These are phyloP conservation scores for Amaranthus palmeri DNA, from an alignment of 148 eudicot species.

Conservation along the genomic window DNA sequence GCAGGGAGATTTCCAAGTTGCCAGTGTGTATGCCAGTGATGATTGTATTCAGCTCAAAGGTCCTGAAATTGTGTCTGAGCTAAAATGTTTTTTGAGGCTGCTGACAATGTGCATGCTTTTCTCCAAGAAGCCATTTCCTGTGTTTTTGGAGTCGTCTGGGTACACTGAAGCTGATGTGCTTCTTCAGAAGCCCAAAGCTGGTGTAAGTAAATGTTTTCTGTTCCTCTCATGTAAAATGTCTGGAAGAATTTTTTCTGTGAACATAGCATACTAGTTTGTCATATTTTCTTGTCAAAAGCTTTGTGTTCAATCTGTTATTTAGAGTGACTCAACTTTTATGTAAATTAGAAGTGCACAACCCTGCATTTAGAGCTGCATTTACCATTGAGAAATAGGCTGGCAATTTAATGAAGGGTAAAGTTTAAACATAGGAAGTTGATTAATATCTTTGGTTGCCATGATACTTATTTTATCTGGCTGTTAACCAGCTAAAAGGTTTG, in stretches of 20 bases:
- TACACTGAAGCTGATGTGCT: constrained; percentile 71
- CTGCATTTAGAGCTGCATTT: background rate
- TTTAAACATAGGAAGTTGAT: background rate
- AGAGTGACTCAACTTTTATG: background rate
- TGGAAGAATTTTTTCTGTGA: background rate
- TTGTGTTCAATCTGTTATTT: background rate
- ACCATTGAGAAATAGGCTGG: no score
- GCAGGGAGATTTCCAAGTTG: constrained; percentile 80
- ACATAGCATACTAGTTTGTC: background rate
- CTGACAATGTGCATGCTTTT: constrained; percentile 72
- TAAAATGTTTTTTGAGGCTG: constrained; percentile 57
- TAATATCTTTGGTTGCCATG: background rate
- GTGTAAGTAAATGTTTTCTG: constrained; percentile 43
- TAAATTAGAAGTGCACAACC: background rate
- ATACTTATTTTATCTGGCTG: background rate
- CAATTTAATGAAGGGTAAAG: no score
- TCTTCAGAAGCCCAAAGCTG: constrained; percentile 95
- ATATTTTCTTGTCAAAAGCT: background rate
- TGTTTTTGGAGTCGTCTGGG: constrained; percentile 83
- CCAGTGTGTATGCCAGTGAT: constrained; percentile 82
- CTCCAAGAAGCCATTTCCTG: constrained; percentile 93
- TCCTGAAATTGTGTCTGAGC: constrained; percentile 51
- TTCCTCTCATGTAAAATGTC: background rate
- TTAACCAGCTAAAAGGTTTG: no score
- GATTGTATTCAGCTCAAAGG: constrained; percentile 66